Conservation (phyloP, 192 early-diverging fungal species). For the Coemansia sp. region DNA sequence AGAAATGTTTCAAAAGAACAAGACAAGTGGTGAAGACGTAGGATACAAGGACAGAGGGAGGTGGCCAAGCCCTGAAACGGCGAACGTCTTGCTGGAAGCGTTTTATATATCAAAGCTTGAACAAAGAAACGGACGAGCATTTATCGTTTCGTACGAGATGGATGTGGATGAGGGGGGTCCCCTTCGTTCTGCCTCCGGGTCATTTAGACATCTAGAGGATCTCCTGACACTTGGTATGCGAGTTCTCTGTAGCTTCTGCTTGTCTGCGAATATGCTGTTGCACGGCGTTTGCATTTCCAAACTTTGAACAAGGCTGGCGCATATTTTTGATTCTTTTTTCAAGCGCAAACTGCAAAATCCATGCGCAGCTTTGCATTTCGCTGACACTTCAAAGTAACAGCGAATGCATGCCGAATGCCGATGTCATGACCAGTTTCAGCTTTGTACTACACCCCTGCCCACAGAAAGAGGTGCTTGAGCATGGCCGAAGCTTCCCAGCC, state of each 20-base stretch:
- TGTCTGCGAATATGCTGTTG: not conserved
- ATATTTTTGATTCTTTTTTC: not conserved
- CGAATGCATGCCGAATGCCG: not conserved
- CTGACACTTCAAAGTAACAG: not conserved
- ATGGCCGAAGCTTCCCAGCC: too few relatives aligned
- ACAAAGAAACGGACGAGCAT: too few relatives aligned
- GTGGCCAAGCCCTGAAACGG: too few relatives aligned
- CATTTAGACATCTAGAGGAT: not conserved
- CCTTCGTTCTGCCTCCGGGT: not conserved
- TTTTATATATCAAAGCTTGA: not conserved
- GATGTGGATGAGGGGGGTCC: not conserved
- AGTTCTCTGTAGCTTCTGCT: not conserved
- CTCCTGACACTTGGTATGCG: constrained; percentile 2
- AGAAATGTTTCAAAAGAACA: not conserved
- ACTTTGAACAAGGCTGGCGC: not conserved
- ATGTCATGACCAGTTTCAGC: not conserved
- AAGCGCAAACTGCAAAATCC: not conserved
- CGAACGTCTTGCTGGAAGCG: not conserved
- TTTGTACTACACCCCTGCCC: not conserved
- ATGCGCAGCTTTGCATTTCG: not conserved
- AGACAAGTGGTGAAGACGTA: not conserved
- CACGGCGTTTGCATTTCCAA: not conserved
- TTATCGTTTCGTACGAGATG: not conserved
- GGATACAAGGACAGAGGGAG: not conserved
- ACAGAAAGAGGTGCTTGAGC: not conserved